Evolutionary conservation across 768 basidiomycete genomes (phyloP), one percentile per base, ranked within the genome.

Genomic region (Mycena pura): DNA sequence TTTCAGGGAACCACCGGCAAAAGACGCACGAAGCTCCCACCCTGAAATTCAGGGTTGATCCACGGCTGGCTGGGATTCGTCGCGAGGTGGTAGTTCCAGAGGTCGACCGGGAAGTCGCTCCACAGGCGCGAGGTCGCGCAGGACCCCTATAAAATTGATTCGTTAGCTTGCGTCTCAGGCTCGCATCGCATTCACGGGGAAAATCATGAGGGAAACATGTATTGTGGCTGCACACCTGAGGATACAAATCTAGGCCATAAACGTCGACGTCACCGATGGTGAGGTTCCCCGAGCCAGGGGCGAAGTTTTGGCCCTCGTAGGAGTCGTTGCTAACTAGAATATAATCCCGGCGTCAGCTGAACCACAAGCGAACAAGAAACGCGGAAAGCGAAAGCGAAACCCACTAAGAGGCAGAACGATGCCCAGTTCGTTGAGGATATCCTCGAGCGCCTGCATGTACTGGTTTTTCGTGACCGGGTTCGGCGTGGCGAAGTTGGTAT

Each of bases 401-500:
- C 41, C n/a, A 60, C 58, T 60, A 25, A 60, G 58, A 38, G 58
- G 58, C 44, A 60, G 53, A 22, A 60, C 58, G 15, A 60, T 60
- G n/a, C 58, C 58, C 50, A 60, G 32, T 34, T 45, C 58, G 25
- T 36, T 45, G 21, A 60, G 50, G 22, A 60, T 60, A 31, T 60
- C 58, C 50, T 60, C 58, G 27, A 60, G 58, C 19, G 58, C 58
- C 24, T 60, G 58, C 58, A 60, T 60, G 50, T 60, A 60, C 36
- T 52, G 50, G 22, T 60, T 60, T 28, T 60, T 60, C 44, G 58
- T 60, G 19, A 60, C 58, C 24, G 58, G 50, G 50, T 60, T 60
- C 14, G 60, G 60, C 19, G 60, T 55, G 21, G 60, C 60, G 13
- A 62, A 62, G 22, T 62, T 62, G 31, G 60, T 62, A 39, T 62